Evolutionary conservation across 805 yeast genomes (phyloP).

Genomic region (Kodamaea jinghongensis): DNA sequence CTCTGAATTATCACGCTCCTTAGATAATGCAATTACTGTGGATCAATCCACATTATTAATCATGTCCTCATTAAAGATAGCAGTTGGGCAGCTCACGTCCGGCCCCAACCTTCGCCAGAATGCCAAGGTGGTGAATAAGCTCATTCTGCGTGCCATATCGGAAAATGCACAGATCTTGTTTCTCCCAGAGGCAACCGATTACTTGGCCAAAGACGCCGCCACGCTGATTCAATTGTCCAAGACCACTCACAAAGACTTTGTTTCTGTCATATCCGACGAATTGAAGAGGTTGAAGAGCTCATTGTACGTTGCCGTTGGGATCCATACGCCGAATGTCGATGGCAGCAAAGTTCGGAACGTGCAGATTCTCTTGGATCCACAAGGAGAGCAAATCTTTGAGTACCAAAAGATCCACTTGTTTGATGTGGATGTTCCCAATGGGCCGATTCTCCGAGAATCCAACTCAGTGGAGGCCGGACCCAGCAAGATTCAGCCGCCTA

Average conservation of each 20-base stretch:
- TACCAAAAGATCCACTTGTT: conserved; percentile 88
- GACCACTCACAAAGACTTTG: conserved; percentile 34
- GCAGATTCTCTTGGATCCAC: conserved; percentile 62
- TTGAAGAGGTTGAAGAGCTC: conserved; percentile 44
- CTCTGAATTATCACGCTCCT: too few relatives aligned
- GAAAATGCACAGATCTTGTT: conserved; percentile 67
- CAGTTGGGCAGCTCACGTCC: conserved; percentile 86
- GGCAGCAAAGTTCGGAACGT: conserved; percentile 57
- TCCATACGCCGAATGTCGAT: conserved; percentile 70
- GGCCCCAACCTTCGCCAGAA: conserved; percentile 60
- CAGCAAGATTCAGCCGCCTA: conserved; percentile 51
- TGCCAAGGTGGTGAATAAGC: conserved; percentile 52
- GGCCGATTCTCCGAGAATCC: conserved; percentile 78
- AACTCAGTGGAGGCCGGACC: conserved; percentile 79
- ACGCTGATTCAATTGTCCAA: conserved; percentile 65
- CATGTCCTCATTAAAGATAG: conserved; percentile 48
- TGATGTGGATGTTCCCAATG: conserved; percentile 80
- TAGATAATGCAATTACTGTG: too few relatives aligned
- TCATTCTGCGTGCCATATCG: conserved; percentile 63
- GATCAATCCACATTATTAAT: conserved; percentile 1
- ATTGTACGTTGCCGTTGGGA: conserved; percentile 76
- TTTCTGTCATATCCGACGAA: conserved; percentile 44
- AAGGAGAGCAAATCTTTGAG: conserved; percentile 62
- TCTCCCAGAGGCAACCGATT: conserved; percentile 93
- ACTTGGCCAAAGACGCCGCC: conserved; percentile 64